A percentile compares a stretch with the other conserved stretches of the same genome.
These are phyloP conservation scores for Euphorbia pulcherrima DNA, from an alignment of 345 rosid genomes.

Conservation along the genomic window DNA sequence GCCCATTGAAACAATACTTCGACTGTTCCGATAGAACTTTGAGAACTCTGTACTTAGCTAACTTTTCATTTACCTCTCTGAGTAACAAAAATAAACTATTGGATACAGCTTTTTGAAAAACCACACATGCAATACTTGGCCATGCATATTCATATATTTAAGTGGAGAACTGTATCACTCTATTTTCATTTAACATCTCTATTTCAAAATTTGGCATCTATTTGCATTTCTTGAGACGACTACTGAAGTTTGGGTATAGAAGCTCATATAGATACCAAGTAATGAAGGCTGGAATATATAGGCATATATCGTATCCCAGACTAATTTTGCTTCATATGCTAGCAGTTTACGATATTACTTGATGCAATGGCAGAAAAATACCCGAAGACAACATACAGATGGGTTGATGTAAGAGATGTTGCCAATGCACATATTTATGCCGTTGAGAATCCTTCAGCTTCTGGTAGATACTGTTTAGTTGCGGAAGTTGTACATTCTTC, in stretches of 20 bases:
- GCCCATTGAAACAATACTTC: background rate
- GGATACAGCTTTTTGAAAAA: too few species aligned
- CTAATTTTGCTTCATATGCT: background rate
- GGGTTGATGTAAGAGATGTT: conserved; percentile 19
- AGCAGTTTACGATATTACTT: background rate
- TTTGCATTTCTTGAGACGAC: too few species aligned
- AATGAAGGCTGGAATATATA: background rate
- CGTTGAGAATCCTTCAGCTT: background rate
- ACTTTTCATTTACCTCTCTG: background rate
- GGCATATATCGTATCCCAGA: too few species aligned
- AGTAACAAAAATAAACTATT: background rate
- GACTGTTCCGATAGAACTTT: background rate
- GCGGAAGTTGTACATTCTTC: conserved; percentile 7
- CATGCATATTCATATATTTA: too few species aligned
- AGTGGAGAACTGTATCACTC: too few species aligned
- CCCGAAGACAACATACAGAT: background rate
- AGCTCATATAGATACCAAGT: background rate
- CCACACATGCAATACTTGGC: too few species aligned
- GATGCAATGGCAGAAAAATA: background rate
- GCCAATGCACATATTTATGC: conserved; percentile 14
- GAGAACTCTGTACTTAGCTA: background rate
- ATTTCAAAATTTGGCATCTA: too few species aligned
- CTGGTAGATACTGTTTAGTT: conserved; percentile 17
- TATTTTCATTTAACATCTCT: too few species aligned
- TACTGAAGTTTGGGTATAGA: background rate